Evolutionary conservation across 1,284 basidiomycete genomes (phyloP).

Genomic region (Stygiomarasmius scandens): DNA sequence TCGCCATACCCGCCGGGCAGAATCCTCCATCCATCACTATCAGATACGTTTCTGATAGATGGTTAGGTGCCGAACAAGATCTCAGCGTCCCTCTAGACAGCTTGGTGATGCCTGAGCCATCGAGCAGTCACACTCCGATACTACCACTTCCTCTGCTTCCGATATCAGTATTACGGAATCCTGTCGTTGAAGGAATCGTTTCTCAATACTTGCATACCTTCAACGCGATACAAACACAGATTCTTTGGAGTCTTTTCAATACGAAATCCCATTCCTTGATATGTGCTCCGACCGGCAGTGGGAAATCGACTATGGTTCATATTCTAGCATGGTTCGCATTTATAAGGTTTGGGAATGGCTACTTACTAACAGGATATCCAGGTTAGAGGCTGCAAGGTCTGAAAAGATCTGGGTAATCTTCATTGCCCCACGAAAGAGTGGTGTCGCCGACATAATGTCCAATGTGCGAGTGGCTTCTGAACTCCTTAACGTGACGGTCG

Average conservation of each 20-base stretch:
- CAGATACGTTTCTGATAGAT: constrained; percentile 87
- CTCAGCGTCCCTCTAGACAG: constrained; percentile 65
- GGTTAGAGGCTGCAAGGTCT: constrained; percentile 48
- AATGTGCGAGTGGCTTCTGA: constrained; percentile 48
- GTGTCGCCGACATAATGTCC: constrained; percentile 50
- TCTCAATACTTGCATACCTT: constrained; percentile 56
- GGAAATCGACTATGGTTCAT: constrained; percentile 80
- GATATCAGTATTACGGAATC: constrained; percentile 54
- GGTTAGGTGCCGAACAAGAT: constrained; percentile 91
- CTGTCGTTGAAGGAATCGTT: constrained; percentile 50
- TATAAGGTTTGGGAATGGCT: neutral
- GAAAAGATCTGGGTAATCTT: constrained; percentile 55
- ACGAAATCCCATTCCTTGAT: constrained; percentile 77
- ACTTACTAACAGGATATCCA: constrained; percentile 30
- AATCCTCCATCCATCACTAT: constrained; percentile 68
- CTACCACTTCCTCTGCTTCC: constrained; percentile 85
- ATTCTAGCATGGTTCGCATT: constrained; percentile 67
- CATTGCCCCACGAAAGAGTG: constrained; percentile 53
- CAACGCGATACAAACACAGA: constrained; percentile 90
- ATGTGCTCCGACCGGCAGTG: constrained; percentile 80
- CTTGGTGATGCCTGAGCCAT: constrained; percentile 77
- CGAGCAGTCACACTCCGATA: constrained; percentile 66
- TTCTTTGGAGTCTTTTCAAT: constrained; percentile 82
- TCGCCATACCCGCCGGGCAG: constrained; percentile 66
- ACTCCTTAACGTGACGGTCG: constrained; percentile 47